phyloP scores from a whole-genome alignment of 2,329 filamentous ascomycete genomes.

The Pseudomassariella vexata region DNA sequence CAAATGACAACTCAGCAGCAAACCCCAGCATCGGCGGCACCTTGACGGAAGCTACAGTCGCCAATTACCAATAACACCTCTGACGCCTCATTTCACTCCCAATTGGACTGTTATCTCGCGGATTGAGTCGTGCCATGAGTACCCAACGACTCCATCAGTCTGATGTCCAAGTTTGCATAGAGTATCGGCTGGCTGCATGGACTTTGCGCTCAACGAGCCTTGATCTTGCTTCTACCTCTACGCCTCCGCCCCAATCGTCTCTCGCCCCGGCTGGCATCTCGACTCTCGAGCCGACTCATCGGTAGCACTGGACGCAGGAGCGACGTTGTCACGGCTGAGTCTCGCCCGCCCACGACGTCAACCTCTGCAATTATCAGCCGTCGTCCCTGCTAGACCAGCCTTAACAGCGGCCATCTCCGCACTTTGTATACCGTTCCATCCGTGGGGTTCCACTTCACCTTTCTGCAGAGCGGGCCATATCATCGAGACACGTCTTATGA shows the following conservation, averaged over 20 bases:
- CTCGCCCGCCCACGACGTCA: too few species aligned
- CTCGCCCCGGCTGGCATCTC: slow-evolving; percentile 7
- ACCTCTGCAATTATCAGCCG: too few species aligned
- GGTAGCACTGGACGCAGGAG: neutral
- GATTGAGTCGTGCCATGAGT: slow-evolving; percentile 12
- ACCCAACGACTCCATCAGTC: slow-evolving; percentile 13
- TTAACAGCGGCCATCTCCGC: too few species aligned
- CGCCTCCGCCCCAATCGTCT: slow-evolving; percentile 6
- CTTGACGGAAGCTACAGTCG: slow-evolving; percentile 10
- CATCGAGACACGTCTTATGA: slow-evolving; percentile 16
- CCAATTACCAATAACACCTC: slow-evolving; percentile 14
- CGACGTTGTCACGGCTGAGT: too few species aligned
- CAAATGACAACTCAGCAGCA: slow-evolving; percentile 9
- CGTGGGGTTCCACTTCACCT: slow-evolving; percentile 10
- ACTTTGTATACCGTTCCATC: slow-evolving; percentile 11
- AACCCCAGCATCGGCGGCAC: slow-evolving; percentile 12
- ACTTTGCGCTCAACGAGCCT: slow-evolving; percentile 10
- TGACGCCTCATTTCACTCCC: slow-evolving; percentile 14
- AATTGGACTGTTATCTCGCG: too few species aligned
- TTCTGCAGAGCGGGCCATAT: slow-evolving; percentile 15
- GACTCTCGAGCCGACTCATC: slow-evolving; percentile 3
- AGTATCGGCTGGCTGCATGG: slow-evolving; percentile 13
- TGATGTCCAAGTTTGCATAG: slow-evolving; percentile 13
- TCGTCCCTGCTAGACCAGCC: too few species aligned
- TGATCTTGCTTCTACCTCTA: slow-evolving; percentile 2